These are phyloP conservation scores for Acacia melanoxylon DNA, from an alignment of 306 rosid genomes.

Conservation along the genomic window DNA sequence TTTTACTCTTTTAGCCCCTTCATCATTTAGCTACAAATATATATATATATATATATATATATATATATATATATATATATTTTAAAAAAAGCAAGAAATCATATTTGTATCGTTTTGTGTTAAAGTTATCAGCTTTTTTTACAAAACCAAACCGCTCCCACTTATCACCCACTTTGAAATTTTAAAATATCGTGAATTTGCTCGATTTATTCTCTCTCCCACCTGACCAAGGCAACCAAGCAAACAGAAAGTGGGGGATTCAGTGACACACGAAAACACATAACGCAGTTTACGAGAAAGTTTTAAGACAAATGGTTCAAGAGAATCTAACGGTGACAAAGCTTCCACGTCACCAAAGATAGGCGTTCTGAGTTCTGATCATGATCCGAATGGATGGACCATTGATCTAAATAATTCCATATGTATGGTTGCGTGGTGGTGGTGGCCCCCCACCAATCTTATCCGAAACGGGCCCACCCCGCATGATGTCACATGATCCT, in stretches of 20 bases:
- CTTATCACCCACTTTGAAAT: background rate
- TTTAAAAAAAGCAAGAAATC: background rate
- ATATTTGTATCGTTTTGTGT: background rate
- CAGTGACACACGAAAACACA: background rate
- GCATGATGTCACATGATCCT: background rate
- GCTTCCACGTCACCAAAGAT: background rate
- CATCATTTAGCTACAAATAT: background rate
- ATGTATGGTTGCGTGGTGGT: background rate
- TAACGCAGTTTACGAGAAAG: background rate
- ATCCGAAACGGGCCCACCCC: background rate
- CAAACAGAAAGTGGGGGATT: background rate
- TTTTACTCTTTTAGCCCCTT: background rate
- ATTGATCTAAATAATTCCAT: background rate
- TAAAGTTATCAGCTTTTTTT: background rate
- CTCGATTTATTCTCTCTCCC: background rate
- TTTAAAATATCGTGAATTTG: background rate
- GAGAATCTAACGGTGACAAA: background rate
- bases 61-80: too few species aligned
- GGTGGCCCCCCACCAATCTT: background rate
- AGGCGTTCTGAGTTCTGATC: background rate
- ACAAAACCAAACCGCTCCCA: background rate
- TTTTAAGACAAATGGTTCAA: background rate
- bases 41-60: too few species aligned
- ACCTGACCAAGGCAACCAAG: background rate
- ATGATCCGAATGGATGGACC: background rate